These are phyloP conservation scores for Aspergillus neoniger DNA, from an alignment of 2,329 filamentous ascomycete genomes.

Conservation along the genomic window DNA sequence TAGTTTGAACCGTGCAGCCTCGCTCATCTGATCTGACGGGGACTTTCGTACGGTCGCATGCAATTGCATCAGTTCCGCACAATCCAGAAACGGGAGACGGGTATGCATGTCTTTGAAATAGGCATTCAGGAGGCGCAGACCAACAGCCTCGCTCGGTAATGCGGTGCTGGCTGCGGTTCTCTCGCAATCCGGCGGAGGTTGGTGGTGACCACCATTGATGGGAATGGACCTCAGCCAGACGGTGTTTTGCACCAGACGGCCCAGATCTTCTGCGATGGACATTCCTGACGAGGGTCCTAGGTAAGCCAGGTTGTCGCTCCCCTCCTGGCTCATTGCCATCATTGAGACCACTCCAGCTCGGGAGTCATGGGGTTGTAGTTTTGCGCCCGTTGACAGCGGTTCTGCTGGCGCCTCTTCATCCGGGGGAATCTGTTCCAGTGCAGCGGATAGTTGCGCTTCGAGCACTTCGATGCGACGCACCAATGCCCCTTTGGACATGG, in stretches of 20 bases:
- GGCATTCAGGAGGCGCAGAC: conserved; percentile 18
- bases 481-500: conserved; percentile 28
- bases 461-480: conserved; percentile 24
- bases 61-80: neutral
- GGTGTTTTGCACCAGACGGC: conserved; percentile 18
- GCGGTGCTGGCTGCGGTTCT: neutral
- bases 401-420: neutral
- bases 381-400: neutral
- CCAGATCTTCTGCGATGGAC: conserved; percentile 19
- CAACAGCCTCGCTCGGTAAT: conserved; percentile 18
- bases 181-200: neutral
- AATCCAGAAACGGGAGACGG: conserved; percentile 22
- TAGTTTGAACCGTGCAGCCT: conserved; percentile 20
- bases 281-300: conserved; percentile 23
- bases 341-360: conserved; percentile 7
- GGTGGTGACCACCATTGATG: conserved; percentile 9
- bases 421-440: neutral
- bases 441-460: conserved; percentile 20
- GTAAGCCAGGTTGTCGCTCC: conserved; percentile 15
- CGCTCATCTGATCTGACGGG: neutral
- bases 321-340: conserved; percentile 4
- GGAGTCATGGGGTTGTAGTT: neutral
- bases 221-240: conserved; percentile 17
- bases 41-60: neutral
- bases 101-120: conserved; percentile 27